Conservation (phyloP, 176 grass and related monocot species). For the Poa pratensis region DNA sequence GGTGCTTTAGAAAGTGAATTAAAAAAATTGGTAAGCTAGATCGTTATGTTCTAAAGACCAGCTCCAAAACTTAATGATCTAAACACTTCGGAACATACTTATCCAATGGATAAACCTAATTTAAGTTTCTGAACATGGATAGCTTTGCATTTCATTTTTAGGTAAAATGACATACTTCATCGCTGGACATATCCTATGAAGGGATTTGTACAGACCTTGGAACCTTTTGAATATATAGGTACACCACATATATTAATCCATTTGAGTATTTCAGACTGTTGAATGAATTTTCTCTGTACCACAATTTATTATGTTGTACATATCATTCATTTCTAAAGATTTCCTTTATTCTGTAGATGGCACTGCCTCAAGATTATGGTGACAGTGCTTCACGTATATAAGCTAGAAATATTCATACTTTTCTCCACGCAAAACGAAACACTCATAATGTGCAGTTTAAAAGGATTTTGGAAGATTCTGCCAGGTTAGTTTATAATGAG, state of each 20-base stretch:
- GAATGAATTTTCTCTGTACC: constrained; percentile 44
- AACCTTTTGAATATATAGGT: no score
- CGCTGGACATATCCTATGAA: constrained; percentile 62
- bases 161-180: constrained; percentile 52
- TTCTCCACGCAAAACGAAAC: no score
- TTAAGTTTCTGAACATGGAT: constrained; percentile 22
- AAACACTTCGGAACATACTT: background rate
- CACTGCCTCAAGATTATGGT: no score
- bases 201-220: no score
- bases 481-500: no score
- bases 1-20: constrained; percentile 46
- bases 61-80: constrained; percentile 8
- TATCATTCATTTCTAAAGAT: constrained; percentile 18
- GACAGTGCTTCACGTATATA: no score
- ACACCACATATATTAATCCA: no score
- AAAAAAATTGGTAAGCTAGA: constrained; percentile 60
- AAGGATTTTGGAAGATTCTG: no score
- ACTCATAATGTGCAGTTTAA: no score
- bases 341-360: constrained; percentile 8
- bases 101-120: constrained; percentile 12
- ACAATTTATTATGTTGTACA: constrained; percentile 21
- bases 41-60: background rate
- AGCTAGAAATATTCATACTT: no score
- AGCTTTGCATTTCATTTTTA: constrained; percentile 13
- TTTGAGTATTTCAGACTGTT: no score